Base-by-base conservation (phyloP, 2,329 filamentous ascomycete genomes). In the Fusarium secorum region DNA sequence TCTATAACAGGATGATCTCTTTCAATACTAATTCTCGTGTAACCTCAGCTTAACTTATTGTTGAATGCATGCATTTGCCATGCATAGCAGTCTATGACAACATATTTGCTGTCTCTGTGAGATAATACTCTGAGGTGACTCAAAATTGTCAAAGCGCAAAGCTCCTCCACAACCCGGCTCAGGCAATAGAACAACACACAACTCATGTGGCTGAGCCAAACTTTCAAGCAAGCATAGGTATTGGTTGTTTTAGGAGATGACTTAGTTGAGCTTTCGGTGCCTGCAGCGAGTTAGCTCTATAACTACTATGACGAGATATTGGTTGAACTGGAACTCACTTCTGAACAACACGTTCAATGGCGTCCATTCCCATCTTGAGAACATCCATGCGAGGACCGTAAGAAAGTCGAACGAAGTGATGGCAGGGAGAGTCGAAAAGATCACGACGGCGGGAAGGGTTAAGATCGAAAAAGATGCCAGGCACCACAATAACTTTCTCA, bases 381-480 rank as follows among this genome's bases (percentile, higher is more conserved):
- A 89, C 88, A 15, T 95, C 92, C 90, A 95, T 92, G 77, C 87
- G 90, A 7, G 94, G 94, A 1, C 94, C 94, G 78, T 96, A 97
- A 60, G 91, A 94, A 75, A 97, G 87, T 56, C 94, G 88, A 32
- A 97, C 92, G 79, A 95, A 97, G 83, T 96, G 92, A 82, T 98
- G 95, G 82, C 95, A 98, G 65, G 95, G 95, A 74, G 90, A 93
- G 83, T 98, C 95, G 74, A 98, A 98, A 74, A 98, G 82, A 81
- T 98, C 95, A 79, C 95, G 88, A 72, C 95, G 88, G 80, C 94
- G 92, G 38, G 92, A 91, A 7, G 95, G 95, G 84, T 98, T 98
- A 71, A 98, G 83, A 78, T 98, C 95, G 80, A 98, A 98, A 87
- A 98, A 98, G 81, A 98, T 98, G 66, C 95, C 95, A 0, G 95